Conservation (phyloP, 805 yeast genomes). For the Nakazawaea sp. region DNA sequence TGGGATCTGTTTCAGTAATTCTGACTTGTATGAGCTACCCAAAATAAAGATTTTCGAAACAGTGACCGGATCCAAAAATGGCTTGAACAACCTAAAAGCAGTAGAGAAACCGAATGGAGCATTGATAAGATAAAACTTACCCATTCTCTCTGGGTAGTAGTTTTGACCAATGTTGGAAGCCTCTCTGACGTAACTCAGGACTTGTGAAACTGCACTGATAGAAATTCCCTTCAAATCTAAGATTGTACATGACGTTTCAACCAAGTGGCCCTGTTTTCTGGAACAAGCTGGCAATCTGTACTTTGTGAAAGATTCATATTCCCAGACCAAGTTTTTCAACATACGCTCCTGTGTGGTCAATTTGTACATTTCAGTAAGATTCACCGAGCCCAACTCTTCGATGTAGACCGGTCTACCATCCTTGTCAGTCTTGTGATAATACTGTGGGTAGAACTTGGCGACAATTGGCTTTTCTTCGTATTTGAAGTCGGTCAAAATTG, state of each 20-base stretch:
- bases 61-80: conserved; percentile 95
- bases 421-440: conserved; percentile 93
- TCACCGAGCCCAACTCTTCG: conserved; percentile 90
- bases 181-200: conserved; percentile 81
- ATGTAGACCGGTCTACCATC: conserved; percentile 96
- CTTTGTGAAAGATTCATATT: conserved; percentile 83
- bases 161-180: conserved; percentile 94
- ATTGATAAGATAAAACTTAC: conserved; percentile 89
- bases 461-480: conserved; percentile 91
- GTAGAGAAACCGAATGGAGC: conserved; percentile 97
- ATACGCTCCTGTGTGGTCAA: conserved; percentile 93
- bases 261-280: conserved; percentile 65
- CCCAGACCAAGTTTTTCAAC: conserved; percentile 96
- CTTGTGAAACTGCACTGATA: conserved; percentile 75
- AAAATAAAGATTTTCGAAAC: conserved; percentile 90
- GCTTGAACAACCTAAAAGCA: conserved; percentile 85
- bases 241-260: conserved; percentile 95
- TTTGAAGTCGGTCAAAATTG: conserved; percentile 79
- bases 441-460: conserved; percentile 89
- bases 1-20: conserved; percentile 87
- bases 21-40: conserved; percentile 72
- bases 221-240: conserved; percentile 94
- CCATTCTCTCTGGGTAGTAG: conserved; percentile 99
- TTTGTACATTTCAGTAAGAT: conserved; percentile 85
- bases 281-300: conserved; percentile 93